phyloP scores from a whole-genome alignment of 2,329 filamentous ascomycete genomes.

The Aspergillus sp. region DNA sequence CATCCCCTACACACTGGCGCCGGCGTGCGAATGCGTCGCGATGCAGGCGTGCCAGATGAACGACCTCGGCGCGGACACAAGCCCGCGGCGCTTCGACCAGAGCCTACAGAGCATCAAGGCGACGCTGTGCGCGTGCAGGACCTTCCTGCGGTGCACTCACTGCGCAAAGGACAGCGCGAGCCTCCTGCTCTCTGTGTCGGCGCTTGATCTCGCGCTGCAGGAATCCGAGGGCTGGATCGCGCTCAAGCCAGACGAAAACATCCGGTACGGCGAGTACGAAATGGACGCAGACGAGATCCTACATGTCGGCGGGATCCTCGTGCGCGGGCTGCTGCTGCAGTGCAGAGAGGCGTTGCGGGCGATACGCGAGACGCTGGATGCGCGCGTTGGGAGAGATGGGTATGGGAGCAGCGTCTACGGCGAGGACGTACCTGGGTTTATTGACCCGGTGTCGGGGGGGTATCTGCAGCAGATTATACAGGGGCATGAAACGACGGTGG shows the following conservation, averaged over 20 bases:
- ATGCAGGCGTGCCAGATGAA: constrained; percentile 21
- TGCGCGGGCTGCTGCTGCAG: constrained; percentile 18
- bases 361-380: constrained; percentile 13
- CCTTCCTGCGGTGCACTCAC: constrained; percentile 20
- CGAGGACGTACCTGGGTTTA: no score
- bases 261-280: constrained; percentile 25
- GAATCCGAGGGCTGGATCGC: constrained; percentile 24
- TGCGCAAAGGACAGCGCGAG: constrained; percentile 23
- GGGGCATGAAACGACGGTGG: constrained; percentile 21
- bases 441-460: no score
- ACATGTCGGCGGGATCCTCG: constrained; percentile 19
- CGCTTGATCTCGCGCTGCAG: constrained; percentile 22
- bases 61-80: constrained; percentile 18
- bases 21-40: constrained; percentile 22
- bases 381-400: not conserved
- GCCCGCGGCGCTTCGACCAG: constrained; percentile 23
- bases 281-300: constrained; percentile 18
- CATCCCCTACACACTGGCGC: constrained; percentile 14
- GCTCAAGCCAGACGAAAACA: constrained; percentile 12
- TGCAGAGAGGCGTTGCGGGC: constrained; percentile 17
- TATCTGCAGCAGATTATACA: constrained; percentile 20
- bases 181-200: constrained; percentile 20
- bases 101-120: constrained; percentile 22
- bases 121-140: constrained; percentile 20
- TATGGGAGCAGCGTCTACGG: no score